Percentiles rank a stretch among this genome's conserved stretches.
Conservation (phyloP, 2,329 filamentous ascomycete genomes). For the Dothideomycetes sp. region DNA sequence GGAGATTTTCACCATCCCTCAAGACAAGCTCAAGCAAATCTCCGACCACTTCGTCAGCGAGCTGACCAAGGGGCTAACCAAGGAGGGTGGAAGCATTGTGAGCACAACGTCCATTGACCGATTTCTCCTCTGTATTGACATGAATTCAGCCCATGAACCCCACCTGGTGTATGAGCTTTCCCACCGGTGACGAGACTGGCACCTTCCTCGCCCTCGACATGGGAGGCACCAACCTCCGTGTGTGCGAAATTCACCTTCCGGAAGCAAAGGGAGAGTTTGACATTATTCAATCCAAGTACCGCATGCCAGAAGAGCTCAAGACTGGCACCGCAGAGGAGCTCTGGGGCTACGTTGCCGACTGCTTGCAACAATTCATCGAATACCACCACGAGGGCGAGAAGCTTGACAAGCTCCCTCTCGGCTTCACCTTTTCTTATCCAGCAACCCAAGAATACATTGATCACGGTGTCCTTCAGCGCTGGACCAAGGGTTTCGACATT, state of each 20-base stretch:
- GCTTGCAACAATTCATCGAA: conserved; percentile 80
- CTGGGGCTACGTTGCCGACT: conserved; percentile 92
- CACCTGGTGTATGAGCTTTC: conserved; percentile 88
- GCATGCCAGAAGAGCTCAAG: conserved; percentile 87
- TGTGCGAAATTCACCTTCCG: conserved; percentile 84
- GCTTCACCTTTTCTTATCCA: conserved; percentile 95
- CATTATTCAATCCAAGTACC: conserved; percentile 93
- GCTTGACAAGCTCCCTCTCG: conserved; percentile 60
- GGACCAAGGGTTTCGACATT: conserved; percentile 98
- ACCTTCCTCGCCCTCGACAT: conserved; percentile 87
- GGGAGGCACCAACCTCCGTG: conserved; percentile 90
- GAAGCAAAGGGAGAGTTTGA: conserved; percentile 84
- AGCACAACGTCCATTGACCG: conserved; percentile 27
- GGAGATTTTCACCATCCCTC: conserved; percentile 68
- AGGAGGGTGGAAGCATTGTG: conserved; percentile 87
- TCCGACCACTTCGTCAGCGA: conserved; percentile 83
- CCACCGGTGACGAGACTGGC: conserved; percentile 76
- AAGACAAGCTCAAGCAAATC: conserved; percentile 75
- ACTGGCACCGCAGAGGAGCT: conserved; percentile 73
- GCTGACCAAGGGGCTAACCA: conserved; percentile 76
- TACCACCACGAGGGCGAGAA: conserved; percentile 63
- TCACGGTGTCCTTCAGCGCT: conserved; percentile 82
- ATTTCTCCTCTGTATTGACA: background rate
- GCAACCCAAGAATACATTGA: conserved; percentile 90
- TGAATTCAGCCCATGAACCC: conserved; percentile 77